phyloP scores from a whole-genome alignment of 768 basidiomycete species.

The Boletus tomentosulus region DNA sequence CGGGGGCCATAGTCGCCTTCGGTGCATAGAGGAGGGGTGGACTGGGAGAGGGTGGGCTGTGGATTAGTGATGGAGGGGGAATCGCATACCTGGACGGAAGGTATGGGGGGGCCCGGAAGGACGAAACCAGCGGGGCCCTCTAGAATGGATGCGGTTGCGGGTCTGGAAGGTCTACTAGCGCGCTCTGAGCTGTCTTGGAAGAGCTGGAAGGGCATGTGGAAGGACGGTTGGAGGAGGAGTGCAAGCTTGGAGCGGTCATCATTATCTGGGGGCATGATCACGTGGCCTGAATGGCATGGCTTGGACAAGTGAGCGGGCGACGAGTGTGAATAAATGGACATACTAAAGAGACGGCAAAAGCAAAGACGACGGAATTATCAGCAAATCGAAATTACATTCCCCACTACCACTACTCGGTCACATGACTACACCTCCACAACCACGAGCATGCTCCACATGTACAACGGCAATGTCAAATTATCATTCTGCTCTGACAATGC shows the following conservation, averaged over 20 bases:
- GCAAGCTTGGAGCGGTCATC: slow-evolving; percentile 13
- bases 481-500: slow-evolving; percentile 95
- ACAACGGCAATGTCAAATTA: slow-evolving; percentile 94
- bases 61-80: background rate
- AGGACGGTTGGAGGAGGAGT: slow-evolving; percentile 20
- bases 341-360: background rate
- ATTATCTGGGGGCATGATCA: slow-evolving; percentile 31
- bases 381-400: slow-evolving; percentile 2
- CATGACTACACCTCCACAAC: slow-evolving; percentile 41
- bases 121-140: slow-evolving; percentile 39
- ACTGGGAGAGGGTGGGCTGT: background rate
- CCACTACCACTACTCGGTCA: slow-evolving; percentile 22
- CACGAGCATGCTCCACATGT: slow-evolving; percentile 87
- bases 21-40: background rate
- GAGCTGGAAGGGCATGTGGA: slow-evolving; percentile 35
- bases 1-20: slow-evolving; percentile 5
- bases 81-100: slow-evolving; percentile 8
- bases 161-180: slow-evolving; percentile 31
- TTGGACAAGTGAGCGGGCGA: background rate
- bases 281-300: slow-evolving; percentile 7
- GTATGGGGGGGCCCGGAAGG: slow-evolving; percentile 34
- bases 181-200: slow-evolving; percentile 27
- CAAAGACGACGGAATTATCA: background rate
- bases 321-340: background rate
- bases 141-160: slow-evolving; percentile 42